Evolutionary conservation across 2,329 filamentous ascomycete species (phyloP).

Genomic region (Clonostachys chloroleuca): DNA sequence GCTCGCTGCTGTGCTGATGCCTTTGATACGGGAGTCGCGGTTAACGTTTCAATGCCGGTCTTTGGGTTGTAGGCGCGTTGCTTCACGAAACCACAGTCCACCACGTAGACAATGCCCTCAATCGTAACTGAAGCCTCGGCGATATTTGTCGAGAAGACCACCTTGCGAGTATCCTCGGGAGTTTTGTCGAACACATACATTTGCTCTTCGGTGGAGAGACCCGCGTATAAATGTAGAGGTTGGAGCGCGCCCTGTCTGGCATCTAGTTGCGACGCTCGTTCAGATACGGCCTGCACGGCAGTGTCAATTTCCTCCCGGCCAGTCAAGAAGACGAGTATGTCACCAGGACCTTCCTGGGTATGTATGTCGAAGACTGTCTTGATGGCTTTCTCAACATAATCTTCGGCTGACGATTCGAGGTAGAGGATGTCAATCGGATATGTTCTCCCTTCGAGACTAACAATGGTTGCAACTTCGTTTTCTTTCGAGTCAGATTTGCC

Average conservation of each 20-base stretch:
- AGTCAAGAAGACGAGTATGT: slow-evolving; percentile 87
- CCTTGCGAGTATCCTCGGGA: slow-evolving; percentile 78
- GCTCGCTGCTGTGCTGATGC: slow-evolving; percentile 90
- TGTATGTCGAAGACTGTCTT: slow-evolving; percentile 87
- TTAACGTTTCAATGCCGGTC: slow-evolving; percentile 85
- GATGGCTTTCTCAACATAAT: slow-evolving; percentile 82
- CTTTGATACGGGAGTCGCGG: slow-evolving; percentile 77
- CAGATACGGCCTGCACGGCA: slow-evolving; percentile 73
- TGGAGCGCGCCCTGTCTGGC: slow-evolving; percentile 17
- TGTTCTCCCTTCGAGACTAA: slow-evolving; percentile 82
- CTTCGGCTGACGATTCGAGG: slow-evolving; percentile 69
- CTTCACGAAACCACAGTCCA: slow-evolving; percentile 91
- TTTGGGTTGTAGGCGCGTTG: slow-evolving; percentile 78
- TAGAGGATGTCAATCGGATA: slow-evolving; percentile 88
- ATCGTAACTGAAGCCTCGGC: slow-evolving; percentile 96
- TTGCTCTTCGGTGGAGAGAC: slow-evolving; percentile 84
- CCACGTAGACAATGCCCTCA: slow-evolving; percentile 83
- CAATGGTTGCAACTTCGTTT: slow-evolving; percentile 43
- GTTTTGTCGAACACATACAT: slow-evolving; percentile 91
- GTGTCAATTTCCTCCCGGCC: slow-evolving; percentile 90
- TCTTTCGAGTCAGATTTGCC: slow-evolving; percentile 4
- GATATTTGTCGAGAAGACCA: slow-evolving; percentile 93
- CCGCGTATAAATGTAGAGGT: slow-evolving; percentile 77
- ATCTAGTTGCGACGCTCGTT: slow-evolving; percentile 60
- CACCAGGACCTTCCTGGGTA: slow-evolving; percentile 71